Evolutionary conservation across 2,329 filamentous ascomycete species (phyloP).

Genomic region (Aspergillus puulaauensis): DNA sequence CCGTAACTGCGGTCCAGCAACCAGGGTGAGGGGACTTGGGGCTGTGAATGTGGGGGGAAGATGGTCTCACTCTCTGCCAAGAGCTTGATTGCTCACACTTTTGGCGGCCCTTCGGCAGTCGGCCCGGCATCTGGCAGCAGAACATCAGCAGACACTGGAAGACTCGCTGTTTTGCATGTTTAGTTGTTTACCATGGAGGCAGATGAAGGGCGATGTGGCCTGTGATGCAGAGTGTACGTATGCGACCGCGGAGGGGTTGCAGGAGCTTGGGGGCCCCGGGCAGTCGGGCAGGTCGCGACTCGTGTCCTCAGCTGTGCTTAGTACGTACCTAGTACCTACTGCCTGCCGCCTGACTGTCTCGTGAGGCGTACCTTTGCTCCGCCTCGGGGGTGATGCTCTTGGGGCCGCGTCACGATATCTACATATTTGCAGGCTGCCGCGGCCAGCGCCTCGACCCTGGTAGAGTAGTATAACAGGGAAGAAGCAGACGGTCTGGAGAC

Average conservation of each 20-base stretch:
- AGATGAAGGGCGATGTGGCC: too few species aligned
- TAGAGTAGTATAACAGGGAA: not conserved
- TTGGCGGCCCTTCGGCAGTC: constrained; percentile 14
- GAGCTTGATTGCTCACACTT: not conserved
- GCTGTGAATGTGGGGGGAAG: constrained; percentile 11
- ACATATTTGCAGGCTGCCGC: constrained; percentile 1
- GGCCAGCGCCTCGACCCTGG: not conserved
- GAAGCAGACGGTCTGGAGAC: not conserved
- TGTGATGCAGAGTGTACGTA: not conserved
- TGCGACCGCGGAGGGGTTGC: not conserved
- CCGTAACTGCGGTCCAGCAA: constrained; percentile 12
- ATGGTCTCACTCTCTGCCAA: not conserved
- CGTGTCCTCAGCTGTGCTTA: not conserved
- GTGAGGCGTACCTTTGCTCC: not conserved
- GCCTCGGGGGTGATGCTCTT: not conserved
- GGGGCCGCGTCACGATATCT: not conserved
- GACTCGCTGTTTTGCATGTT: too few species aligned
- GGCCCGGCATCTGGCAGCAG: constrained; percentile 11
- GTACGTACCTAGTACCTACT: too few species aligned
- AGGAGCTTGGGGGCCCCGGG: not conserved
- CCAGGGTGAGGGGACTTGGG: constrained; percentile 10
- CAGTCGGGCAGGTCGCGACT: not conserved
- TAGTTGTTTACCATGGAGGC: too few species aligned
- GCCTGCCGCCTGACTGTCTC: not conserved
- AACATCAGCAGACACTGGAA: constrained; percentile 5